A percentile compares a stretch with the other conserved stretches of the same genome.
Conservation (phyloP, 1,284 basidiomycete genomes). For the Microbotryum violaceum region DNA sequence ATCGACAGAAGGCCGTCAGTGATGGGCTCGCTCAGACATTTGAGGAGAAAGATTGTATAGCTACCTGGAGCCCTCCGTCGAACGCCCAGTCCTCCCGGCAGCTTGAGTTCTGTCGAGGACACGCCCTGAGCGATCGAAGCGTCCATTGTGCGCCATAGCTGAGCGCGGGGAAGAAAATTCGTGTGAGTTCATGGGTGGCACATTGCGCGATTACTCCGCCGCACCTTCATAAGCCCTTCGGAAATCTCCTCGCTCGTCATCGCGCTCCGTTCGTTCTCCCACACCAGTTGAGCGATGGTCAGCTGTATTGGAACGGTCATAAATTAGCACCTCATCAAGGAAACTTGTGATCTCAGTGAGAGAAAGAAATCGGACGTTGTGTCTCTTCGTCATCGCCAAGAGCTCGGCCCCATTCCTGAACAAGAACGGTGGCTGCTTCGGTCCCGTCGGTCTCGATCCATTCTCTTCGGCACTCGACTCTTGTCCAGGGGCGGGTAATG, state of each 20-base stretch:
- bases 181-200: background rate
- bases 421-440: slow-evolving; percentile 64
- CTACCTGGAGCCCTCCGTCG: slow-evolving; percentile 64
- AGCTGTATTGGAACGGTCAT: slow-evolving; percentile 40
- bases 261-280: slow-evolving; percentile 86
- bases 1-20: too few species aligned
- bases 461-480: background rate
- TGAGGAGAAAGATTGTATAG: too few species aligned
- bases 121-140: slow-evolving; percentile 83
- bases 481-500: too few species aligned
- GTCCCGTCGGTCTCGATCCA: background rate
- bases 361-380: slow-evolving; percentile 57
- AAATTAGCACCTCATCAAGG: background rate
- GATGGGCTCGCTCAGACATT: too few species aligned
- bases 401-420: slow-evolving; percentile 74
- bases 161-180: slow-evolving; percentile 51
- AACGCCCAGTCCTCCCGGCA: slow-evolving; percentile 77
- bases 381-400: slow-evolving; percentile 65
- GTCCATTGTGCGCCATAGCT: slow-evolving; percentile 89
- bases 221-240: slow-evolving; percentile 42
- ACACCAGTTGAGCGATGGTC: slow-evolving; percentile 81
- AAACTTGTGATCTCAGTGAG: background rate
- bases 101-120: slow-evolving; percentile 61
- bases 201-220: background rate
- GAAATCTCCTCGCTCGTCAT: slow-evolving; percentile 68